These are phyloP conservation scores for Macrophomina pseudophaseolina DNA, from an alignment of 2,329 filamentous ascomycete genomes.

Conservation along the genomic window DNA sequence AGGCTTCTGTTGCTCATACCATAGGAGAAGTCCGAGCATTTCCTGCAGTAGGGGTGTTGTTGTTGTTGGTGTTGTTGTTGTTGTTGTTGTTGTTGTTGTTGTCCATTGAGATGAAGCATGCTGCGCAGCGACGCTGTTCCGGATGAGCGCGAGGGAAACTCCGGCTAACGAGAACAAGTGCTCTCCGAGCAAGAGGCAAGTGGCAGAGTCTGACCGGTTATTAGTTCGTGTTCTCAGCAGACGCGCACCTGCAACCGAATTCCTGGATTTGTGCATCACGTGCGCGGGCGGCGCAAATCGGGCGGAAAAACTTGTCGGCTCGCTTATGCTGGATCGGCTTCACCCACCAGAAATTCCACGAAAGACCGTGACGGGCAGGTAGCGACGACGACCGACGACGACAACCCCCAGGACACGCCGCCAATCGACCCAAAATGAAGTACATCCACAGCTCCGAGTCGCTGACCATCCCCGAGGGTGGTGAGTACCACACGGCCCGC, in stretches of 20 bases:
- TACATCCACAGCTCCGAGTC: conserved; percentile 99
- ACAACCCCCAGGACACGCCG: conserved; percentile 34
- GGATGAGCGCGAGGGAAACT: too few relatives aligned
- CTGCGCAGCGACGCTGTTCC: too few relatives aligned
- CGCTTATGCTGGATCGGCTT: conserved; percentile 21
- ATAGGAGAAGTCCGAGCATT: too few relatives aligned
- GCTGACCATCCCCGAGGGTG: conserved; percentile 94
- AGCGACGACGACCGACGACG: conserved; percentile 27
- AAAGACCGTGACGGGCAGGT: conserved; percentile 17
- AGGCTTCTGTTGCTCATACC: too few relatives aligned
- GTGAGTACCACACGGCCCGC: conserved; percentile 65
- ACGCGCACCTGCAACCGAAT: not conserved
- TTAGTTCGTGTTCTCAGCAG: not conserved
- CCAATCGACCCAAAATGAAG: conserved; percentile 78
- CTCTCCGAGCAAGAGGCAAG: not conserved
- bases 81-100: too few relatives aligned
- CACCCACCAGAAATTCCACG: conserved; percentile 24
- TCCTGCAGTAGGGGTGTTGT: too few relatives aligned
- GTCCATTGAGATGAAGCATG: too few relatives aligned
- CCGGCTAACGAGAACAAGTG: not conserved
- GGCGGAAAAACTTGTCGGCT: conserved; percentile 22
- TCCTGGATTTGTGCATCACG: conserved; percentile 5
- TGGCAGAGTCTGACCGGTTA: not conserved
- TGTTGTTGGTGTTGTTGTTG: too few relatives aligned
- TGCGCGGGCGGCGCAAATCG: not conserved